Conservation (phyloP, 768 basidiomycete species). For the Hypholoma sublateritium region DNA sequence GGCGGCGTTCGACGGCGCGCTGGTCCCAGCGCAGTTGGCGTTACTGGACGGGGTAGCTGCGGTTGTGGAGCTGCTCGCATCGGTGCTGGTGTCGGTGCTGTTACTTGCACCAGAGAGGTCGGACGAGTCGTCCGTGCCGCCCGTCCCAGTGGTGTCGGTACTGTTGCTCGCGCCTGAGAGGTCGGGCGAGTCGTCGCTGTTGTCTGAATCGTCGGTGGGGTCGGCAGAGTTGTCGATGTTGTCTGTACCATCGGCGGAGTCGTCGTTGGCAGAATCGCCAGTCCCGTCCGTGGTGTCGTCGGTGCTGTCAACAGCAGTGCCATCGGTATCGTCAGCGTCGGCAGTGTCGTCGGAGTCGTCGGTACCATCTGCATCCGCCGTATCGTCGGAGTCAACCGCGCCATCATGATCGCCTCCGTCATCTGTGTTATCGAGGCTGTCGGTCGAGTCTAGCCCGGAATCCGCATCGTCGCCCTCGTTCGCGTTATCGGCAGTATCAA, state of each 20-base stretch:
- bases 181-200: slow-evolving; percentile 3
- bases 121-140: slow-evolving; percentile 5
- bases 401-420: slow-evolving; percentile 1
- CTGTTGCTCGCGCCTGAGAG: background rate
- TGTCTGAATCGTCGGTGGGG: slow-evolving; percentile 2
- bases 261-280: slow-evolving; percentile 3
- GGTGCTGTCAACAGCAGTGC: slow-evolving; percentile 5
- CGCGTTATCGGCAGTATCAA: too few relatives aligned
- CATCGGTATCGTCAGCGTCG: slow-evolving; percentile 4
- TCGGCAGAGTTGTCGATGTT: slow-evolving; percentile 3
- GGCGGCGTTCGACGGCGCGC: slow-evolving; percentile 23
- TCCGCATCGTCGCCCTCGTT: too few relatives aligned
- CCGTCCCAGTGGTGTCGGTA: slow-evolving; percentile 11
- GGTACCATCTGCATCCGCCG: slow-evolving; percentile 3
- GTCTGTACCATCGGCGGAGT: background rate
- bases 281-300: slow-evolving; percentile 1
- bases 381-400: background rate
- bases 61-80: slow-evolving; percentile 12
- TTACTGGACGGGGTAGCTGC: slow-evolving; percentile 8
- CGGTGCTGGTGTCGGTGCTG: slow-evolving; percentile 11
- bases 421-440: background rate
- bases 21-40: slow-evolving; percentile 1
- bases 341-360: slow-evolving; percentile 2
- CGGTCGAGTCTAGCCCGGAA: too few relatives aligned
- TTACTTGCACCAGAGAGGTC: slow-evolving; percentile 13